A percentile compares a stretch with the other conserved stretches of the same genome.
phyloP scores from a whole-genome alignment of 2,329 filamentous ascomycete genomes.

The Colletotrichum tropicale region DNA sequence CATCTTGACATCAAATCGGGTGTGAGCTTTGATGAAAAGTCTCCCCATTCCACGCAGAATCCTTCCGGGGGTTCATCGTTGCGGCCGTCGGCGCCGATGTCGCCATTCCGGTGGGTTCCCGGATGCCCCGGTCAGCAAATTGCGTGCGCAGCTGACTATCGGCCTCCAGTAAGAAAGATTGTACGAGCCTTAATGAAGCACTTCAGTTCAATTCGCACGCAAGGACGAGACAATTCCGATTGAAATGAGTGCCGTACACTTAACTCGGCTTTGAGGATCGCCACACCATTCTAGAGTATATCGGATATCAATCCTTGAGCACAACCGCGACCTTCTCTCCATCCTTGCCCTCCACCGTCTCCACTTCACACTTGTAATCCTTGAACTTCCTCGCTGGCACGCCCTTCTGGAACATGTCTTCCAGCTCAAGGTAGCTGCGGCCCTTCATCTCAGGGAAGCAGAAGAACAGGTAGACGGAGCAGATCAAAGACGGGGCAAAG shows the following conservation, averaged over 20 bases:
- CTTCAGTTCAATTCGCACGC: too few relatives aligned
- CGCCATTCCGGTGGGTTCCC: not conserved
- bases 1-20: not conserved
- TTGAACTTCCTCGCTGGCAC: not conserved
- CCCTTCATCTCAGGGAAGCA: conserved; percentile 37
- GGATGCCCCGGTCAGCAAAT: not conserved
- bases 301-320: not conserved
- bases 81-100: not conserved
- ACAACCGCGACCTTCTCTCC: not conserved
- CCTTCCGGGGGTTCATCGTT: not conserved
- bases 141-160: not conserved
- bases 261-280: not conserved
- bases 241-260: not conserved
- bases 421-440: conserved; percentile 25
- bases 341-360: not conserved
- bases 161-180: not conserved
- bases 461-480: conserved; percentile 31
- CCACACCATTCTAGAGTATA: not conserved
- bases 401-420: conserved; percentile 21
- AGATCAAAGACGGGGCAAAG: conserved; percentile 28
- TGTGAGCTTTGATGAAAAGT: not conserved
- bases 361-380: not conserved
- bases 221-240: fast-evolving
- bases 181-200: not conserved
- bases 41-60: not conserved